Conservation (phyloP, 2,329 filamentous ascomycete species). For the Aspergillus flavus region DNA sequence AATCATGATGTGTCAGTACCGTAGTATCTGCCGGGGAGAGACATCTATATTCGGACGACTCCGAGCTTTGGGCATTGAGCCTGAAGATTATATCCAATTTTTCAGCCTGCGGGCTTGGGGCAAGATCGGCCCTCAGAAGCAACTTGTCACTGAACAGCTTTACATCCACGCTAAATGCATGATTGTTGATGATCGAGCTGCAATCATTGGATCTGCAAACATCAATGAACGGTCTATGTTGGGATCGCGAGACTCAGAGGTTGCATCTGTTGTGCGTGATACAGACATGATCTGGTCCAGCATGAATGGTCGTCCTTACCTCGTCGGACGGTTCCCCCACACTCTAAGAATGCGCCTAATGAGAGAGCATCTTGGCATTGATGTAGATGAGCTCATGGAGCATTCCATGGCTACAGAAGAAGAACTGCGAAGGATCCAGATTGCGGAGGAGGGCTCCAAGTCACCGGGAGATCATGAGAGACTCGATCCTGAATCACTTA, state of each 20-base stretch:
- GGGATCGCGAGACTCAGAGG: constrained; percentile 87
- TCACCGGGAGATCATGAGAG: constrained; percentile 25
- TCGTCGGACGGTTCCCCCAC: constrained; percentile 89
- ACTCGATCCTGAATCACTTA: constrained; percentile 33
- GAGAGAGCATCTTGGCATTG: constrained; percentile 94
- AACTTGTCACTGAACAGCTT: constrained; percentile 88
- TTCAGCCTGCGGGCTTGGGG: constrained; percentile 93
- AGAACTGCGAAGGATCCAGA: constrained; percentile 63
- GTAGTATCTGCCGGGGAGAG: constrained; percentile 91
- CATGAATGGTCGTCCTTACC: constrained; percentile 88
- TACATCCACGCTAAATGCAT: constrained; percentile 99
- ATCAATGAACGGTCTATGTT: constrained; percentile 98
- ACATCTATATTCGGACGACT: constrained; percentile 89
- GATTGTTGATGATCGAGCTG: constrained; percentile 90
- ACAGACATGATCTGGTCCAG: constrained; percentile 89
- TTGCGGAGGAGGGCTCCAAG: constrained; percentile 48
- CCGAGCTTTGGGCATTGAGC: constrained; percentile 77
- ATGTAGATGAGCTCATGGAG: constrained; percentile 87
- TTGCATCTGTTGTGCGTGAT: constrained; percentile 86
- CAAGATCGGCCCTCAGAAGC: constrained; percentile 78
- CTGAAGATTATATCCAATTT: constrained; percentile 94
- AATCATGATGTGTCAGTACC: constrained; percentile 96
- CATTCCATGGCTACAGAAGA: constrained; percentile 71
- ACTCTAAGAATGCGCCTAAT: constrained; percentile 90
- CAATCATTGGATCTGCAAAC: constrained; percentile 94